Evolutionary conservation across 2,329 filamentous ascomycete genomes (phyloP), one percentile per base, ranked within the genome.

Genomic region (Nakataea oryzae): DNA sequence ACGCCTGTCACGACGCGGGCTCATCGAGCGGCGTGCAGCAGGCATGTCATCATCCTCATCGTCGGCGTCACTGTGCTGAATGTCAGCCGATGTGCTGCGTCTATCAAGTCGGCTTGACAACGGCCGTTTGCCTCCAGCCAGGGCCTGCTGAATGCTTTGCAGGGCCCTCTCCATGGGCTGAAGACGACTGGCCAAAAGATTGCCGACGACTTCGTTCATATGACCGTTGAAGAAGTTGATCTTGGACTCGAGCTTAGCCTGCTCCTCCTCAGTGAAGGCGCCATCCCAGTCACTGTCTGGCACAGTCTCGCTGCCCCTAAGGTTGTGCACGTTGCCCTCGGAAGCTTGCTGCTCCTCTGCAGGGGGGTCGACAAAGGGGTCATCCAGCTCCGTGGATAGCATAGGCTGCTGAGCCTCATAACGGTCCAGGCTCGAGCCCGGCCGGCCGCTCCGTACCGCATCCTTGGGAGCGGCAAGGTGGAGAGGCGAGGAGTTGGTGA

Each of bases 281-380:
- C 89, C 89, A 70, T 96, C 92, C 95, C 95, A 99, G 73, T 97
- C 93, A 71, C 93, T 97, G 64, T 86, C 83, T 28, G 88, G 86
- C 21, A 87, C 78, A 64, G 84, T 86, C 30, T 83, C 82, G 41
- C 80, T 81, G 64, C 81, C 82, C 67, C 87, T 85, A 62, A 91
- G 79, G 61, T 84, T 83, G 64, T 85, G 83, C 32, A 91, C 76
- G 67, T 73, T 67, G 17, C 54, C 29, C 54, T 56, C 60, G 13
- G 60, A 61, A 32, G 50, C 50, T 30, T 61, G 60, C 8, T 55
- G 32, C 11, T 32, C 60, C 24, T 55, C 34, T 13, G 26, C 21
- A 56, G 78, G 75, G 3, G 77, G 79, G 54, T 85, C 87, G 69
- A 81, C 74, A 68, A 82, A 89, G 59, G 81, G 86, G 76, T 87